Evolutionary conservation across 164 flowering plant species (phyloP), one percentile per base, ranked within the genome.

Genomic region (Malania oleifera): DNA sequence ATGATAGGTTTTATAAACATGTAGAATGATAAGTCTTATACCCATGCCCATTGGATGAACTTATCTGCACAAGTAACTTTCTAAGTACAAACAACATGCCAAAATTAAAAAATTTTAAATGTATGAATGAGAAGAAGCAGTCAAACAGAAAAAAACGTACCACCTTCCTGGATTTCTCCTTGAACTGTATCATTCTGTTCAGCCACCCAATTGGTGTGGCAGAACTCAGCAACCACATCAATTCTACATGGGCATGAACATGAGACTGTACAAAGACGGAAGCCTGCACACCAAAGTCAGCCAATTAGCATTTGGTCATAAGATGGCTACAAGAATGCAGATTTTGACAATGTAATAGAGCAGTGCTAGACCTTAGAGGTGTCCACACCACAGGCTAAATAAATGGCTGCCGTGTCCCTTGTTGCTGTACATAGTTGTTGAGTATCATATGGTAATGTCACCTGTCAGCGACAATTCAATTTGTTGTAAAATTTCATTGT

Each of bases 251-350:
- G 43, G 99, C 99, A 60, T 77, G 87, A 43, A 93, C 96, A 80
- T 93, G 96, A 69, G 99, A 93, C 67, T 90, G 99, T 62, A 93
- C 96, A 80, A 93, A 93, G 18, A 93, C 87, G 60, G 95, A 86
- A 57, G 95, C 95, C 97, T 90, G 82, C 65, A 63, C 24, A 27
- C 24, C 52, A 34, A 73, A 40, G 39, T 26, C 27, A 18, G 14
- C 54, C 23, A 59, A 17, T 37, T 15, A 59, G 23, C 35, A 58
- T 24, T 23, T 12, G 52, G 25, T 10, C 7, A 22, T 22, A 62
- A 19, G 61, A 23, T 54, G n/a, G 23, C 38, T 18, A 35, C 18
- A 18, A 57, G 41, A 7, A 34, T 61, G 51, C 10, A 50, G 39
- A 23, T 46, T 28, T 19, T n/a, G 14, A 49, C 8, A 46, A 34